These are phyloP conservation scores for Phanerochaete sordida DNA, from an alignment of 768 basidiomycete species.

Conservation along the genomic window DNA sequence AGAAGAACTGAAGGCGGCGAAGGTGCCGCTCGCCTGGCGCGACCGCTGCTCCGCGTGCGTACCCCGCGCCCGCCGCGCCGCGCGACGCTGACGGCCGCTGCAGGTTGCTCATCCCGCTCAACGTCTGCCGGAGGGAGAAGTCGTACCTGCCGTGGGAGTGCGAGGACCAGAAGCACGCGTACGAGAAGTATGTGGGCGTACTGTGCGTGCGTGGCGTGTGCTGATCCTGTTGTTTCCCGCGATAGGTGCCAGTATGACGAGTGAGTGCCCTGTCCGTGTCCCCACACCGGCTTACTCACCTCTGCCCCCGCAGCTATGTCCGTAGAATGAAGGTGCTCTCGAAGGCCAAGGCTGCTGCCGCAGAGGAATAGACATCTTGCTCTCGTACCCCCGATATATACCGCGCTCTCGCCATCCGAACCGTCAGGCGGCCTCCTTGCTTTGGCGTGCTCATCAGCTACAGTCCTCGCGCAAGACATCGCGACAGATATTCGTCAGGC, in stretches of 20 bases:
- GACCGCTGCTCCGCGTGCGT: constrained; percentile 91
- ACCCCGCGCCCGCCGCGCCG: neutral
- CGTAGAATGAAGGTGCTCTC: constrained; percentile 84
- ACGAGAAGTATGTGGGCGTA: constrained; percentile 67
- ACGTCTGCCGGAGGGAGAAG: constrained; percentile 77
- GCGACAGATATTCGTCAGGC: too few relatives aligned
- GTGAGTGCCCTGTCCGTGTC: constrained; percentile 36
- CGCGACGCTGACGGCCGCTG: neutral
- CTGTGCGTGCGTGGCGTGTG: neutral
- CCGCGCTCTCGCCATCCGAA: neutral
- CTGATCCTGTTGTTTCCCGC: neutral
- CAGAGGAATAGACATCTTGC: constrained; percentile 25
- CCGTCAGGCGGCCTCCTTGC: too few relatives aligned
- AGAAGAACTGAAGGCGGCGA: constrained; percentile 69
- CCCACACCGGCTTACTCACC: neutral
- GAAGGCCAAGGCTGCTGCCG: constrained; percentile 57
- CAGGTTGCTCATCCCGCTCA: constrained; percentile 85
- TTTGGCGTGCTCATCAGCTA: too few relatives aligned
- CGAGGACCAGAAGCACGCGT: constrained; percentile 79
- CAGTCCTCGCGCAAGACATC: too few relatives aligned
- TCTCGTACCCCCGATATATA: neutral
- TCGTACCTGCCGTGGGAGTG: constrained; percentile 91
- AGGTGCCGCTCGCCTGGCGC: constrained; percentile 79
- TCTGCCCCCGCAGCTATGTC: constrained; percentile 55
- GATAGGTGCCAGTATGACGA: constrained; percentile 92